Conservation (phyloP, 169 alveolate genomes). For the Eimeria mitis region DNA sequence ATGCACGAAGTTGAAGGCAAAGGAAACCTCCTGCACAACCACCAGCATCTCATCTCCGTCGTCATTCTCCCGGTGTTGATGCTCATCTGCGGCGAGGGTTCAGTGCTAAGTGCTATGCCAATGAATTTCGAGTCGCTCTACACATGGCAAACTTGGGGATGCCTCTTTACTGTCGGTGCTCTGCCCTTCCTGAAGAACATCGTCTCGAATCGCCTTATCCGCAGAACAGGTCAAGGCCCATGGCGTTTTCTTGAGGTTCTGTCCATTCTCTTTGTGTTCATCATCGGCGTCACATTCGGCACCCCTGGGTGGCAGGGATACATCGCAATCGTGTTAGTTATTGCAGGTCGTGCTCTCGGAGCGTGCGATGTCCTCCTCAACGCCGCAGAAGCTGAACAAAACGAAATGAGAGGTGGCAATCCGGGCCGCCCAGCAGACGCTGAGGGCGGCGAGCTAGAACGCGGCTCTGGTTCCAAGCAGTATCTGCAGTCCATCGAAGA, state of each 20-base stretch:
- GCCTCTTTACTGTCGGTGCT: constrained; percentile 95
- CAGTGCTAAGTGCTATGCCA: constrained; percentile 88
- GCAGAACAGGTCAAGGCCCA: constrained; percentile 97
- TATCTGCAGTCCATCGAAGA: constrained; percentile 79
- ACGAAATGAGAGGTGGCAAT: constrained; percentile 68
- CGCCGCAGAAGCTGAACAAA: constrained; percentile 85
- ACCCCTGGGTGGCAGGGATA: constrained; percentile 88
- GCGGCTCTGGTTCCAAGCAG: constrained; percentile 74
- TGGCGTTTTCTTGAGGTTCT: constrained; percentile 95
- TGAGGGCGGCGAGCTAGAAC: constrained; percentile 76
- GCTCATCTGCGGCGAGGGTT: constrained; percentile 90
- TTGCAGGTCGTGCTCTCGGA: constrained; percentile 90
- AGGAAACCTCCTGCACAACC: constrained; percentile 95
- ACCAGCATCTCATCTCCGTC: constrained; percentile 95
- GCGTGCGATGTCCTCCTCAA: constrained; percentile 90
- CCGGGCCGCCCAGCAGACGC: constrained; percentile 36
- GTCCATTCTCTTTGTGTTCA: constrained; percentile 93
- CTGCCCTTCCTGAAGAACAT: constrained; percentile 95
- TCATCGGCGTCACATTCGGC: constrained; percentile 92
- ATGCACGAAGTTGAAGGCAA: constrained; percentile 95
- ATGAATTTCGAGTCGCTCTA: constrained; percentile 86
- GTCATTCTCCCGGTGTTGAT: constrained; percentile 91
- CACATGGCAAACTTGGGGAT: constrained; percentile 96
- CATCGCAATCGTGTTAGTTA: constrained; percentile 86
- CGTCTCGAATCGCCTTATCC: constrained; percentile 94